These are phyloP conservation scores for Turnera subulata DNA, from an alignment of 345 rosid species.

Conservation along the genomic window DNA sequence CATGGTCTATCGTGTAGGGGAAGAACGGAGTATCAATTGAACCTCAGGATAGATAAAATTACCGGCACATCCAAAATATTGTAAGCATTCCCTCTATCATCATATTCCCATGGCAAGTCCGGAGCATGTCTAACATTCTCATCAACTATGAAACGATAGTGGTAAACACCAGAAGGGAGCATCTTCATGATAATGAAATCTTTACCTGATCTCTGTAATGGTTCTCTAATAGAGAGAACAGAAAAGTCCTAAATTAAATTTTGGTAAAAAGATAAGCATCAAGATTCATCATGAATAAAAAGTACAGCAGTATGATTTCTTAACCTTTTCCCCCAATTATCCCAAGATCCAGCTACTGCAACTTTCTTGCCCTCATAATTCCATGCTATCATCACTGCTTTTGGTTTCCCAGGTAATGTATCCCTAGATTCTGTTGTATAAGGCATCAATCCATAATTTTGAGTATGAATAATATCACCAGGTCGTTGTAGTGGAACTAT, in stretches of 20 bases:
- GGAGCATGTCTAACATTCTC: conserved; percentile 35
- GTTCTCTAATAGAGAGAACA: conserved; percentile 32
- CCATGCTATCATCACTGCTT: conserved; percentile 50
- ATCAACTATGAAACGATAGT: conserved; percentile 53
- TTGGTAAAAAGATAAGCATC: background rate
- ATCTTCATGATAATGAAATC: conserved; percentile 47
- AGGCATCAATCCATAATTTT: conserved; percentile 10
- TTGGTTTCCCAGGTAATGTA: conserved; percentile 21
- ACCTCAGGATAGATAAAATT: background rate
- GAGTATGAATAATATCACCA: conserved; percentile 18
- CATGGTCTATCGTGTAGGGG: background rate
- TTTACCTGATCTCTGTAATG: conserved; percentile 40
- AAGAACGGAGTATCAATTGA: too few relatives aligned
- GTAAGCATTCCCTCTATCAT: conserved; percentile 36
- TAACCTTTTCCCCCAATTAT: conserved; percentile 51
- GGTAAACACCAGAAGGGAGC: conserved; percentile 56
- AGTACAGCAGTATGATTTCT: conserved; percentile 4
- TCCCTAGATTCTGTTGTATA: conserved; percentile 16
- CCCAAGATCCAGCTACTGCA: conserved; percentile 68
- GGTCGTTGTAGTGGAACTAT: conserved; percentile 20
- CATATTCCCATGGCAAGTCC: conserved; percentile 45
- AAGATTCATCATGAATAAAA: background rate
- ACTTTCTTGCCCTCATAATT: conserved; percentile 53
- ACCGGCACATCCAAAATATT: conserved; percentile 64
- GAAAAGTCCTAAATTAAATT: background rate